Base-by-base conservation (phyloP, 2,329 filamentous ascomycete species). In the Fusarium sarcochroum region DNA sequence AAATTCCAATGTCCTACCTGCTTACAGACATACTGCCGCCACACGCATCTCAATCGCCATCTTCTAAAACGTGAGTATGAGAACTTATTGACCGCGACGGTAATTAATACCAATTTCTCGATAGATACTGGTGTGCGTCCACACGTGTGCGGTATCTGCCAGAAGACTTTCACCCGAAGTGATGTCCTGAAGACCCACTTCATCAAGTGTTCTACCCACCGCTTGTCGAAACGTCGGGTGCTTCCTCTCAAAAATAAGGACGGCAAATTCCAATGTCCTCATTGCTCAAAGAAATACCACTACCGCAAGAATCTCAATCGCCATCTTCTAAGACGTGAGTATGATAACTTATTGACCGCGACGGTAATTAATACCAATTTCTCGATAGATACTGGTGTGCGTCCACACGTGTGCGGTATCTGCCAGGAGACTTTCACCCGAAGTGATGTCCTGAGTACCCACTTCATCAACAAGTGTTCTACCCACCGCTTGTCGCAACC, bases 391-490 rank as follows among this genome's bases (percentile, higher is more conserved):
- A 98, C 96, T 66, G 96, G 96, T 76, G 95, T 98, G 80, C 93
- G 96, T 71, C 96, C 96, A 58, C 98, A 99, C 84, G 97, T 97
- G 90, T 99, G 96, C 83, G 93, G 97, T 71, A 86, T 99, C 51
- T 99, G 96, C 86, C 94, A 96, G 80, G 96, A 98, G 81, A 98
- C 94, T 34, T 99, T 99, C 82, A 97, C 93, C 48, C 91, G 96
- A 79, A 97, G 94, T 86, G 96, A 99, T 78, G 98, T 99, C 71
- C 85, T 99, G 76, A 99, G 98, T 86, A 93, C 96, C 70, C 96
- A 99, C 83, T 99, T 98, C 82, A n/a, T n/a, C 94, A 98, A 81
- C n/a, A 99, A 99, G 85, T 99, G 96, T 84, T 98, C 96, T 38
- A 93, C 98, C 70, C 91, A 96, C 75, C 91, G 96, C 83, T 82